A percentile compares a stretch with the other conserved stretches of the same genome.
These are phyloP conservation scores for Falciphora oryzae DNA, from an alignment of 2,329 filamentous ascomycete genomes.

Conservation along the genomic window DNA sequence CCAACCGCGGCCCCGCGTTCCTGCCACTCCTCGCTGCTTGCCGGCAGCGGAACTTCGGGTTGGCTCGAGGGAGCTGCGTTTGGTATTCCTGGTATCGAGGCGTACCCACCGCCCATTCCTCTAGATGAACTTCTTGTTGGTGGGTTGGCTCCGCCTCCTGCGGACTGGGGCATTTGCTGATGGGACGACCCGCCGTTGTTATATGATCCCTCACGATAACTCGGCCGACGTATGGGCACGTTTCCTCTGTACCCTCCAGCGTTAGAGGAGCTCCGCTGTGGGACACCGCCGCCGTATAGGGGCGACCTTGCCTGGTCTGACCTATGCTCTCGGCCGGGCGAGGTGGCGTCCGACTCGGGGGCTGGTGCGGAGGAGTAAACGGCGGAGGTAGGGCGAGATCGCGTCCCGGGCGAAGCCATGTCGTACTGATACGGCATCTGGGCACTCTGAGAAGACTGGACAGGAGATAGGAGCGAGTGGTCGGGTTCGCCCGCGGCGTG, in stretches of 20 bases:
- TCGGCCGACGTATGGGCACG: slow-evolving; percentile 61
- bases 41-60: slow-evolving; percentile 36
- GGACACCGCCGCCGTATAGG: slow-evolving; percentile 35
- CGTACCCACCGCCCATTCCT: slow-evolving; percentile 56
- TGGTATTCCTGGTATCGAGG: slow-evolving; percentile 38
- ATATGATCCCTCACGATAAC: slow-evolving; percentile 22
- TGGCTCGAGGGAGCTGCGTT: slow-evolving; percentile 27
- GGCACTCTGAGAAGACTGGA: neutral
- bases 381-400: slow-evolving; percentile 27
- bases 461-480: neutral
- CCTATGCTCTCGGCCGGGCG: neutral
- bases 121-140: slow-evolving; percentile 67
- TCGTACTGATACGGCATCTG: slow-evolving; percentile 14
- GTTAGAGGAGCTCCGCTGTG: neutral
- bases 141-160: slow-evolving; percentile 58
- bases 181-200: slow-evolving; percentile 7
- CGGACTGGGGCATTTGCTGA: slow-evolving; percentile 43
- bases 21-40: slow-evolving; percentile 88
- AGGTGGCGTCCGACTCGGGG: neutral
- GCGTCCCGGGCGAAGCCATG: slow-evolving; percentile 3
- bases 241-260: slow-evolving; percentile 41
- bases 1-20: slow-evolving; percentile 87
- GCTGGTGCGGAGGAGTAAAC: slow-evolving; percentile 19
- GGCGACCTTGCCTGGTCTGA: slow-evolving; percentile 52
- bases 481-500: no score